Evolutionary conservation across 257 asterid genomes (phyloP), one percentile per base, ranked within the genome.

Genomic region (Ballota nigra): DNA sequence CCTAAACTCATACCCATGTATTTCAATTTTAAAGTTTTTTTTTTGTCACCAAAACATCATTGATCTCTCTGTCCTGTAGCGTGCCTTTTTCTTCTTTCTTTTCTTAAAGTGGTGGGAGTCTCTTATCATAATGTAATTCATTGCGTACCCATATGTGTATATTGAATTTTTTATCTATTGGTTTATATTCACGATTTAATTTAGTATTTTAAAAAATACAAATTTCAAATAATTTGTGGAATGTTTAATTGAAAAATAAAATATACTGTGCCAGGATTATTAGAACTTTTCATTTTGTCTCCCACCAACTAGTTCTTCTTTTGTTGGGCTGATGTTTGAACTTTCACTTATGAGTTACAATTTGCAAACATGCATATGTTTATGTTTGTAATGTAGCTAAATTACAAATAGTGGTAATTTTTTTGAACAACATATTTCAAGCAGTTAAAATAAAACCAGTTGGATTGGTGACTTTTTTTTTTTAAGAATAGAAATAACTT

Each of bases 291-390:
- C 47, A n/a, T 58, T n/a, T 10, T 16, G 45, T 38, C 40, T 53
- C 15, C 40, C 52, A 61, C 38, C 62, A 61, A 71, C 1, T 23
- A 23, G 8, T 22, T 24, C 31, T 20, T 47, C 9, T n/a, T 47
- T 16, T 47, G 10, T 51, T 53, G 22, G 52, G 53, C 38, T 24
- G 8, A 61, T 31, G 40, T 56, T 74, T 55, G 36, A 47, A 59
- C 23, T 45, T 29, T 29, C 60, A 71, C 68, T 43, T 60, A 20
- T 69, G 47, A 70, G 22, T 43, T 47, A 8, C 75, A 59, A 36
- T 11, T n/a, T 19, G 62, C 10, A 58, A 58, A 59, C 24, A 29
- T 51, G 24, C 43, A 29, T 59, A 8, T 29, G 4, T 8, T 58
- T 47, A 18, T 45, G 31, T 15, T 70, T 41, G 3, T 24, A 20